Evolutionary conservation across 371 early-diverging fungal genomes (phyloP), one percentile per base, ranked within the genome.

Genomic region (Funneliformis caledonium): DNA sequence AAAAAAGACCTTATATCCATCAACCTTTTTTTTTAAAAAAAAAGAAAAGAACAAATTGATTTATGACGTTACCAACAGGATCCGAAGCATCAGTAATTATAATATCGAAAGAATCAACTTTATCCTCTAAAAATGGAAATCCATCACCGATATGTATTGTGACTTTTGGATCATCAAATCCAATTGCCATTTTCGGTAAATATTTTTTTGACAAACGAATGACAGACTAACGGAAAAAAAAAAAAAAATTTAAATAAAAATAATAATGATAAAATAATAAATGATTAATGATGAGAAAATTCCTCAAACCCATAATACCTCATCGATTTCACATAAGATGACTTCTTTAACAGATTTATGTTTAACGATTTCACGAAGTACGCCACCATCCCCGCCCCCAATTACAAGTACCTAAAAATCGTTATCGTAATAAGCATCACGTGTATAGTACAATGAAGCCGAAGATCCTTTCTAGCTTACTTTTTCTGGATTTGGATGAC

Each of bases 11-110:
- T n/a, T 26, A 47, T 31, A 52, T 16, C 14, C 1, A n/a, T n/a
- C 14, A 52, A 47, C 0, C 3, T 37, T 47, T 61, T 2, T n/a
- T 47, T 70, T 22, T 74, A 74, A 9, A 37, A 78, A 47, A 78
- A 78, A 42, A 56, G 37, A 9, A 37, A 78, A 47, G 26, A 78
- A 78, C n/a, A 56, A 26, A 19, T 48, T 12, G 26, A 37, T 37
- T 2, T 3, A 37, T 37, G 5, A 70, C 81, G 83, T 82, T 26
- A 89, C 95, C 97, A 83, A 97, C 97, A 60, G 99, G 99, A 82
- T 98, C 99, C 31, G 97, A 97, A n/a, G 96, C 95, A 82, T 98
- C 99, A 75, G 98, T 98, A 88, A 98, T 98, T 84, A 98, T 97
- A 50, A 97, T 97, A 87, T 98, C 99, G 85, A 95, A 98, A 81